Evolutionary conservation across 2,329 filamentous ascomycete species (phyloP).

Genomic region (Curvularia spicifera): DNA sequence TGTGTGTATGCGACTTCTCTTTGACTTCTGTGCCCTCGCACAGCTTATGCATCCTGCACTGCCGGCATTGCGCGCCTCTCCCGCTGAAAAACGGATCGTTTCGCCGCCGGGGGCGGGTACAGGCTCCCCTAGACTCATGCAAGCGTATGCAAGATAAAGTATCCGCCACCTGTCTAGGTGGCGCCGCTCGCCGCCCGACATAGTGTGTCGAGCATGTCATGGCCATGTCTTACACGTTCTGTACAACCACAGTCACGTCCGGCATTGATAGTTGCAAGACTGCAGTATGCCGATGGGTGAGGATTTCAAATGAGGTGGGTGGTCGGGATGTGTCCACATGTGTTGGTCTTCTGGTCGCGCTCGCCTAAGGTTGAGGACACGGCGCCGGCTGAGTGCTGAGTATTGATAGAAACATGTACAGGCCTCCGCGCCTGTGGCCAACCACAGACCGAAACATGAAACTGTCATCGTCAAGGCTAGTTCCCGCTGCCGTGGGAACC

Average conservation of each 20-base stretch:
- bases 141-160: slow-evolving; percentile 14
- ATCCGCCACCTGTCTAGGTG: slow-evolving; percentile 24
- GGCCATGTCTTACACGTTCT: slow-evolving; percentile 18
- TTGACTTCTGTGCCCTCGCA: slow-evolving; percentile 7
- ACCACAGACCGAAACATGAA: not conserved
- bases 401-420: slow-evolving; percentile 6
- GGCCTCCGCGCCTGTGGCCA: slow-evolving; percentile 1
- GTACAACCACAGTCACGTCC: slow-evolving; percentile 14
- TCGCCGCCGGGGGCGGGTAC: slow-evolving; percentile 24
- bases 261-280: slow-evolving; percentile 10
- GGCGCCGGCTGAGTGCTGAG: not conserved
- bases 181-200: slow-evolving; percentile 7
- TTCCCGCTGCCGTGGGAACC: not conserved
- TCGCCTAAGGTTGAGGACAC: not conserved
- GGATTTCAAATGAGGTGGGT: not conserved
- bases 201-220: slow-evolving; percentile 4
- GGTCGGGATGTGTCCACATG: not conserved
- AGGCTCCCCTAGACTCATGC: slow-evolving; percentile 26
- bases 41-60: slow-evolving; percentile 18
- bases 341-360: not conserved
- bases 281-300: slow-evolving; percentile 4
- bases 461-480: not conserved
- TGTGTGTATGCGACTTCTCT: slow-evolving; percentile 1
- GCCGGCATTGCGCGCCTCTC: slow-evolving; percentile 24
- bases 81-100: slow-evolving; percentile 20